Evolutionary conservation across 345 rosid species (phyloP), one percentile per base, ranked within the genome.

Genomic region (Mercurialis annua): DNA sequence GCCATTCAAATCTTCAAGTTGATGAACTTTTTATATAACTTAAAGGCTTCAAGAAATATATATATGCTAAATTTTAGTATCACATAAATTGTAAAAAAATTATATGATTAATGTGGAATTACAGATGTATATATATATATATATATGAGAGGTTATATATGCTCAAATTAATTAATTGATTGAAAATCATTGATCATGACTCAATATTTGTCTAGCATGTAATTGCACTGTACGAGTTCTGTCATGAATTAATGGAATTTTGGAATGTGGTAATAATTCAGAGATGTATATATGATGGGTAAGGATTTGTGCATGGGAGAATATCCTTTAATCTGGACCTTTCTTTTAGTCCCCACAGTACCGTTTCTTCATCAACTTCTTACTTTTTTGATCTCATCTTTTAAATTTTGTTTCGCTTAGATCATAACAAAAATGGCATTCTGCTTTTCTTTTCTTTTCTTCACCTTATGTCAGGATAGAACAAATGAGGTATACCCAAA

Each of bases 241-340:
- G 5, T 12, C 20, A 38, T 23, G 21, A 55, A 53, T 26, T 20
- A 68, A 23, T 62, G 59, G 33, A 62, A 6, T 62, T n/a, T 60
- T 66, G 59, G 71, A 33, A 18, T 31, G 55, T 23, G 27, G 63
- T 34, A 27, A 54, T 34, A 17, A 33, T 61, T 48, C 24, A 55
- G 54, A 46, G 62, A 59, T 52, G 64, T 27, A n/a, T n/a, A n/a
- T n/a, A n/a, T n/a, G n/a, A n/a, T n/a, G 30, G 51, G 74, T 53
- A 72, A 71, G 59, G 21, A 43, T 55, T 58, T 68, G 44, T 40
- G 71, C 27, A 23, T 34, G 64, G 56, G 18, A 34, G 47, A 34
- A n/a, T 47, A 34, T 59, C 34, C 40, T 36, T 36, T 9, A 3
- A 4, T 36, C 40, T 36, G 4, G 9, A 36, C 9, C 2, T 43